Base-by-base conservation (phyloP, 176 grass and related monocot species). In the Zizania latifolia region DNA sequence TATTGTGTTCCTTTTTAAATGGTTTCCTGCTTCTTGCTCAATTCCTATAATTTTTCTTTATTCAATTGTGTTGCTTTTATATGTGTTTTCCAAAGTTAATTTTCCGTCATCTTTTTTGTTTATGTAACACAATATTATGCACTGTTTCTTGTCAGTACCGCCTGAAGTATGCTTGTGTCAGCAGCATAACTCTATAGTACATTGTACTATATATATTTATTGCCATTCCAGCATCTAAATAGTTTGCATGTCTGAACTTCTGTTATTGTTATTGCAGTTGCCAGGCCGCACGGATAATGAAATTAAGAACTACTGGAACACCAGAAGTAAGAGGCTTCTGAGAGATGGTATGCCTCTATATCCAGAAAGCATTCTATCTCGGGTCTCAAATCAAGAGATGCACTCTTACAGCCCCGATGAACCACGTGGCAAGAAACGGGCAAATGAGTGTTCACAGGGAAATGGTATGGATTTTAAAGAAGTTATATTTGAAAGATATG, bases 301-400 rank as follows among this genome's bases (percentile, higher is more conserved):
- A 65, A 93, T 93, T 32, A 93, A 93, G 5, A 93, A 93, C 65
- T 93, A 48, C 30, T 93, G 91, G 91, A 93, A 93, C 60, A 93
- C 91, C 2, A 80, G 91, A 50, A 30, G 14, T n/a, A 93, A 93
- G 54, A 87, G 85, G 43, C 65, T 70, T 46, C 21, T 63, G n/a
- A 86, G 71, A 79, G 30, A 59, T 57, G 82, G 78, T 68, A 65
- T 83, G 21, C 84, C 79, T 27, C 32, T 90, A 16, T 93, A 93
- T 77, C 91, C 91, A 64, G 58, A 84, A 19, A 24, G 71, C 53
- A 6, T 87, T 31, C 22, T 43, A 58, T 83, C 53, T 70, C 80
- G 17, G 80, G 23, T 76, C 67, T 36, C 77, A 35, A 76, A 80
- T 72, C 50, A 77, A 79, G 86, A 85, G 15, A 81, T 76, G 34